A percentile compares a stretch with the other conserved stretches of the same genome.
These are phyloP conservation scores for Microsporum ferrugineum DNA, from an alignment of 2,329 filamentous ascomycete genomes.

Conservation along the genomic window DNA sequence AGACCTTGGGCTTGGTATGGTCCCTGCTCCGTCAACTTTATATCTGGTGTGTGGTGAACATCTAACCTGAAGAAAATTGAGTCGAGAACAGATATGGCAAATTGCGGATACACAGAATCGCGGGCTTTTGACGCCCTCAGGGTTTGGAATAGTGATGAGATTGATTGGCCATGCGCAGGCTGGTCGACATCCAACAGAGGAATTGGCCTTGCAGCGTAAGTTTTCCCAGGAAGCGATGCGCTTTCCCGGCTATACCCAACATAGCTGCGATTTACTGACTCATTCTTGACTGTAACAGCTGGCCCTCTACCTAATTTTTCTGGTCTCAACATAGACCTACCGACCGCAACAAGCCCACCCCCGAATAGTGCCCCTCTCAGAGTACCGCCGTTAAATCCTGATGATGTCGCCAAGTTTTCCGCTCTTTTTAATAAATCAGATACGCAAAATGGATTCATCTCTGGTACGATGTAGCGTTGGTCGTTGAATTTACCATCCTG, in stretches of 20 bases:
- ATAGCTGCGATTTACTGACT: conserved; percentile 9
- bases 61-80: not conserved
- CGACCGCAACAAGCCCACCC: conserved; percentile 45
- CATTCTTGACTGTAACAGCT: conserved; percentile 25
- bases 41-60: no score
- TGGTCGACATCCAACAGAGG: conserved; percentile 65
- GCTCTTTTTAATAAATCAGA: conserved; percentile 83
- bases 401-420: conserved; percentile 82
- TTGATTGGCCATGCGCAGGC: conserved; percentile 94
- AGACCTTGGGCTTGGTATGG: conserved; percentile 74
- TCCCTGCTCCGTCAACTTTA: not conserved
- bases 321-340: conserved; percentile 47
- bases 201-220: conserved; percentile 66
- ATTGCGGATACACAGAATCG: conserved; percentile 95
- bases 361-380: conserved; percentile 54
- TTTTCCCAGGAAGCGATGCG: not conserved
- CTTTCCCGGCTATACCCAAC: not conserved
- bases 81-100: conserved; percentile 76
- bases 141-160: conserved; percentile 84
- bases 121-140: conserved; percentile 80
- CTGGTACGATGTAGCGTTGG: conserved; percentile 36
- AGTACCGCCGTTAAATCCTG: conserved; percentile 75
- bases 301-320: conserved; percentile 91
- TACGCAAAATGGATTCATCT: conserved; percentile 62
- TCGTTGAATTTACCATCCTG: no score